phyloP scores from a whole-genome alignment of 2,329 filamentous ascomycete species.

The Pseudogymnoascus sp. region DNA sequence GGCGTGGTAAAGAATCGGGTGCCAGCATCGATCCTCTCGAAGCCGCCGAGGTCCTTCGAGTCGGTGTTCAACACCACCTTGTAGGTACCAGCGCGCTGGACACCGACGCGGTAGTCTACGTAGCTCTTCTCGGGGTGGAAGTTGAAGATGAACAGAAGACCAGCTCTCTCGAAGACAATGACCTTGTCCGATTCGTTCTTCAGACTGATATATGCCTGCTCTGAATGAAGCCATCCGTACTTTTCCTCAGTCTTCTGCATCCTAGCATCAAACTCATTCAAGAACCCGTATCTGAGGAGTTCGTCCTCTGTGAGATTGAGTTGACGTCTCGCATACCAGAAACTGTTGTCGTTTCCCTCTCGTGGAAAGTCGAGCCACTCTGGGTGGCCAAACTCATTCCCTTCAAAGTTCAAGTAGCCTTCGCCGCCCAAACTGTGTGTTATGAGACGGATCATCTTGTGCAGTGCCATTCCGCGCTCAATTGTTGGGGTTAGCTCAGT shows the following conservation, averaged over 20 bases:
- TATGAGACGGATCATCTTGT: constrained; percentile 95
- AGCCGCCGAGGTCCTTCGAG: constrained; percentile 67
- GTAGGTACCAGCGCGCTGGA: constrained; percentile 81
- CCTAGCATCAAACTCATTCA: constrained; percentile 86
- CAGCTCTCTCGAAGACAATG: constrained; percentile 88
- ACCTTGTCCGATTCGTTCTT: constrained; percentile 95
- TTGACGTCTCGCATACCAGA: constrained; percentile 89
- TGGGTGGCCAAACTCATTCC: constrained; percentile 96
- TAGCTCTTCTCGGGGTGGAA: constrained; percentile 82
- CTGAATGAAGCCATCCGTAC: constrained; percentile 81
- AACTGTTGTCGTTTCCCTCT: constrained; percentile 85
- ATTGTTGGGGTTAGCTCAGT: constrained; percentile 81
- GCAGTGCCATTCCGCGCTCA: constrained; percentile 80
- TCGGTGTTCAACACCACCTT: constrained; percentile 80
- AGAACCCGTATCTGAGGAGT: constrained; percentile 78
- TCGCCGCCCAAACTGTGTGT: constrained; percentile 90
- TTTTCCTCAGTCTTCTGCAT: constrained; percentile 87
- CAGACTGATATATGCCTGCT: constrained; percentile 85
- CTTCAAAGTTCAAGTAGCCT: constrained; percentile 97
- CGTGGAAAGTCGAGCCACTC: constrained; percentile 99
- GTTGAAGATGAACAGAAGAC: constrained; percentile 91
- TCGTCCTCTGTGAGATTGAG: constrained; percentile 85
- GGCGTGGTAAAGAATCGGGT: constrained; percentile 89
- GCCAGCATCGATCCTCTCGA: constrained; percentile 66
- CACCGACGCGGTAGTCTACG: constrained; percentile 84